Evolutionary conservation across 2,329 filamentous ascomycete species (phyloP).

Genomic region (Ophiostoma fasciatum): DNA sequence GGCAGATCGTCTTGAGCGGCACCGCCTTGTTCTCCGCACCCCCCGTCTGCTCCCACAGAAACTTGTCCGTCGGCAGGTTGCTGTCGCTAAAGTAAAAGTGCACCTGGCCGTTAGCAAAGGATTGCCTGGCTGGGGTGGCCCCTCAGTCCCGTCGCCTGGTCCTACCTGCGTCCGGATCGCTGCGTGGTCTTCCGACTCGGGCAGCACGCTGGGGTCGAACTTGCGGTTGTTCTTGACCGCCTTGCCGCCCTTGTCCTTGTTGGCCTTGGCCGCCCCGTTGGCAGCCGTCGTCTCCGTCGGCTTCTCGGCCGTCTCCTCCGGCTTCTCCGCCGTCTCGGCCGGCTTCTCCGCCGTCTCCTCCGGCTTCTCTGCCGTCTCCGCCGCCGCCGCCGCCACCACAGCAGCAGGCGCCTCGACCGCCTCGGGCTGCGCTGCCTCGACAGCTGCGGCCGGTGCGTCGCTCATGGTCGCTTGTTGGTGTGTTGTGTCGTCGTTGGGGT

Average conservation of each 20-base stretch:
- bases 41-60: slow-evolving; percentile 63
- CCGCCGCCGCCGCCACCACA: background rate
- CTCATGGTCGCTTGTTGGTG: too few species aligned
- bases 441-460: slow-evolving; percentile 11
- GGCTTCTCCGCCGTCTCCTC: slow-evolving; percentile 14
- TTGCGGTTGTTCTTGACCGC: slow-evolving; percentile 41
- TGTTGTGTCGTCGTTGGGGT: too few species aligned
- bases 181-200: slow-evolving; percentile 60
- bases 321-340: slow-evolving; percentile 20
- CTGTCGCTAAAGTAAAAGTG: slow-evolving; percentile 94
- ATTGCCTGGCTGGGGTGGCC: too few species aligned
- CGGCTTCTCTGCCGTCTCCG: slow-evolving; percentile 1
- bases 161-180: slow-evolving; percentile 72
- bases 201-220: slow-evolving; percentile 51
- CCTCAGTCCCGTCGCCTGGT: background rate
- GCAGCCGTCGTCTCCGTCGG: slow-evolving; percentile 19
- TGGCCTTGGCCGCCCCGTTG: slow-evolving; percentile 19
- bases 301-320: slow-evolving; percentile 14
- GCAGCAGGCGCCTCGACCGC: slow-evolving; percentile 9
- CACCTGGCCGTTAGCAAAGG: slow-evolving; percentile 40
- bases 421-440: slow-evolving; percentile 15
- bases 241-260: slow-evolving; percentile 19
- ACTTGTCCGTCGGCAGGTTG: slow-evolving; percentile 80
- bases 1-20: slow-evolving; percentile 59
- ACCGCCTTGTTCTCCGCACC: slow-evolving; percentile 74